Evolutionary conservation across 2,329 filamentous ascomycete genomes (phyloP).

Genomic region (Epichloe bromicola): DNA sequence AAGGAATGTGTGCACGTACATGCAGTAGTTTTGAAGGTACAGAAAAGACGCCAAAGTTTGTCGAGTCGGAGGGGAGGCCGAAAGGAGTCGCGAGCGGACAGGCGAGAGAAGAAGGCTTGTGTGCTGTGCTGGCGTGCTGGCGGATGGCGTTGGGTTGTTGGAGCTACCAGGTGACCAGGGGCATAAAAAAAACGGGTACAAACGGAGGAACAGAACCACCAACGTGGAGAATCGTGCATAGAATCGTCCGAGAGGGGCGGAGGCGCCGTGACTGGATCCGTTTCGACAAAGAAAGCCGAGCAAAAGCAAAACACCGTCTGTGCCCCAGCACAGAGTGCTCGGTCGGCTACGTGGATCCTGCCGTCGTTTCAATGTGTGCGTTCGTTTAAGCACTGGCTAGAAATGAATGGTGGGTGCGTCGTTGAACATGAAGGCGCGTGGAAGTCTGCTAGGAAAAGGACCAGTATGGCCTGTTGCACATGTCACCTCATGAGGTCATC

Average conservation of each 20-base stretch:
- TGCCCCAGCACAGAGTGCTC: neutral
- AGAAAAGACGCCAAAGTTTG: neutral
- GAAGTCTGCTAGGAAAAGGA: too few relatives aligned
- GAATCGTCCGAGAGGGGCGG: neutral
- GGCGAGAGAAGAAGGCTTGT: neutral
- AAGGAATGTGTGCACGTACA: slow-evolving; percentile 5
- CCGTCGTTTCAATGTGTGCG: too few relatives aligned
- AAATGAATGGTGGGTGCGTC: too few relatives aligned
- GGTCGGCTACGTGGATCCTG: neutral
- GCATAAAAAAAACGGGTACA: too few relatives aligned
- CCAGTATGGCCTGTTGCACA: too few relatives aligned
- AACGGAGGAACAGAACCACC: neutral
- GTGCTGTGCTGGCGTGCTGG: neutral
- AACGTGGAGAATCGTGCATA: neutral
- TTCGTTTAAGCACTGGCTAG: neutral
- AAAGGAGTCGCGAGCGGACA: neutral
- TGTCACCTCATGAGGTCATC: too few relatives aligned
- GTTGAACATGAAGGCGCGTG: too few relatives aligned
- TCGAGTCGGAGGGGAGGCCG: neutral
- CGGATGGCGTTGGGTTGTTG: neutral
- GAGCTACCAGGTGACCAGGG: neutral
- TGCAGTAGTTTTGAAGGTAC: neutral
- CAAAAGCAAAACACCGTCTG: neutral
- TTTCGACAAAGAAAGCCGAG: neutral
- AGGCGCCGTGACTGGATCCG: neutral